phyloP scores from a whole-genome alignment of 441 rosid genomes.

The Populus hybrid region DNA sequence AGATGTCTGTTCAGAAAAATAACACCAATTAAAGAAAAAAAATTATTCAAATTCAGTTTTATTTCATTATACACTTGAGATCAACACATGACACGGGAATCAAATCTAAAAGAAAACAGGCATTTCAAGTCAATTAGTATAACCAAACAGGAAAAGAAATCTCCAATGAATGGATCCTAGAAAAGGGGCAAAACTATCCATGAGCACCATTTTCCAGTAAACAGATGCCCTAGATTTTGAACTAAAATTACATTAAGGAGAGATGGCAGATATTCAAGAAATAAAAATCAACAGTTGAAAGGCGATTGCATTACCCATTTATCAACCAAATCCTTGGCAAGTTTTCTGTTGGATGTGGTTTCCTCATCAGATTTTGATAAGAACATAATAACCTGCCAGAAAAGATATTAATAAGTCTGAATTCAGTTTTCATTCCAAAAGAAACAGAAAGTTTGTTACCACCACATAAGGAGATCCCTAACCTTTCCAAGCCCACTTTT shows the following conservation, averaged over 20 bases:
- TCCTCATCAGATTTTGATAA: slow-evolving; percentile 97
- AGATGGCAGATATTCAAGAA: background rate
- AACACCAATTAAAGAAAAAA: background rate
- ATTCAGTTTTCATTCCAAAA: background rate
- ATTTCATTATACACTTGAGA: background rate
- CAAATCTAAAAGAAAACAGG: background rate
- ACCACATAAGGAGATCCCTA: slow-evolving; percentile 12
- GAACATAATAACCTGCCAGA: slow-evolving; percentile 87
- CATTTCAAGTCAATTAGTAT: background rate
- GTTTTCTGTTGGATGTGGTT: slow-evolving; percentile 83
- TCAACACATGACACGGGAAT: background rate
- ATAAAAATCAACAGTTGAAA: background rate
- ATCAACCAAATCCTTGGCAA: slow-evolving; percentile 96
- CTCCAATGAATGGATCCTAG: background rate
- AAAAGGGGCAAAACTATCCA: background rate
- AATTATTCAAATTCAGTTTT: background rate
- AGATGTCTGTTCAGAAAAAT: background rate
- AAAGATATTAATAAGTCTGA: slow-evolving; percentile 12
- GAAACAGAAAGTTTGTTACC: background rate
- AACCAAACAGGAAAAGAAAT: background rate
- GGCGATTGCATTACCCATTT: slow-evolving; percentile 67
- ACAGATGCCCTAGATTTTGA: background rate
- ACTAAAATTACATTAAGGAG: background rate
- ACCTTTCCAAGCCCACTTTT: slow-evolving; percentile 99
- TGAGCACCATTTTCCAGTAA: background rate